phyloP scores from a whole-genome alignment of 1,284 basidiomycete species.

The Tranzscheliella williamsii region DNA sequence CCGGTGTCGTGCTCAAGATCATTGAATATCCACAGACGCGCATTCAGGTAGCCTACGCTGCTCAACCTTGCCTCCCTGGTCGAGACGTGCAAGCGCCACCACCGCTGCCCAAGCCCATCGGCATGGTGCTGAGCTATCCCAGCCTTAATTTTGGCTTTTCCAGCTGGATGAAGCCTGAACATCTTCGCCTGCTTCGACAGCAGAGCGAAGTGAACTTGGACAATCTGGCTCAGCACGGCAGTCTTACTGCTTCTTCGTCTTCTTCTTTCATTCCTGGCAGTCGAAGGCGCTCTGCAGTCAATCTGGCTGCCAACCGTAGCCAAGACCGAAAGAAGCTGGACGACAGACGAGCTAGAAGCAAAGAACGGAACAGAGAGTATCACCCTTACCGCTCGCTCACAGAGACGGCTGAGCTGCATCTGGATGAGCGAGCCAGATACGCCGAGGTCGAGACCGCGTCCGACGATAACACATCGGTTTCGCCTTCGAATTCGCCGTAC shows the following conservation, averaged over 20 bases:
- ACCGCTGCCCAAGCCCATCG: conserved; percentile 69
- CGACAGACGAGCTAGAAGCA: conserved; percentile 18
- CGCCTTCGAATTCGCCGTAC: conserved; percentile 17
- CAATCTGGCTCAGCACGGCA: conserved; percentile 24
- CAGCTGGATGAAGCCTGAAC: conserved; percentile 88
- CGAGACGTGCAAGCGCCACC: conserved; percentile 15
- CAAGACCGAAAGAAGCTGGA: conserved; percentile 21
- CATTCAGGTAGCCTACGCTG: conserved; percentile 43
- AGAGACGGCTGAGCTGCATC: conserved; percentile 47
- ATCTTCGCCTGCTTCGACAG: conserved; percentile 78
- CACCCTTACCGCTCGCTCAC: conserved; percentile 46
- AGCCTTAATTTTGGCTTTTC: conserved; percentile 87
- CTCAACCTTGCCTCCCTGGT: conserved; percentile 4
- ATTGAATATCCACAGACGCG: conserved; percentile 52
- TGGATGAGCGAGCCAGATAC: conserved; percentile 49
- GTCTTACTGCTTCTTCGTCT: conserved; percentile 4
- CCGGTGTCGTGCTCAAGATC: conserved; percentile 46
- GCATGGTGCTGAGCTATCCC: conserved; percentile 75
- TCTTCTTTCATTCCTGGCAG: conserved; percentile 9
- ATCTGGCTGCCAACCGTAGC: conserved; percentile 7
- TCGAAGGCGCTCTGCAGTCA: conserved; percentile 19
- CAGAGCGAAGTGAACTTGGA: conserved; percentile 55
- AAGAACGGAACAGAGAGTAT: conserved; percentile 19
- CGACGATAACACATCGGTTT: conserved; percentile 20
- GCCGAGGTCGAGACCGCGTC: conserved; percentile 47